Percentiles rank a stretch among this genome's conserved stretches.
These are phyloP conservation scores for Aspergillus kassunensis DNA, from an alignment of 495 filamentous ascomycete species.

Conservation along the genomic window DNA sequence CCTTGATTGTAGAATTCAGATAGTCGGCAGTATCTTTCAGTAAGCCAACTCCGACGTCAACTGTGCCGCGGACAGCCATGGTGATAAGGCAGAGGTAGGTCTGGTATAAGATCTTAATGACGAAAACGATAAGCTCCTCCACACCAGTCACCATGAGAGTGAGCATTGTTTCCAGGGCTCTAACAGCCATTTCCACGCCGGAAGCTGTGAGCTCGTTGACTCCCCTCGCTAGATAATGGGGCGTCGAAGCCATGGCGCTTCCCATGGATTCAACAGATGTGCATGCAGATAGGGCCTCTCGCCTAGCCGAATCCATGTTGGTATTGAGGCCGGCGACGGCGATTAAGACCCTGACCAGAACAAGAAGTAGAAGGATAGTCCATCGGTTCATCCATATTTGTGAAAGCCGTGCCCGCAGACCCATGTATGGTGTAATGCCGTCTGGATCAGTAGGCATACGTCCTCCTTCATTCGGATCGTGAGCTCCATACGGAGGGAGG, in stretches of 20 bases:
- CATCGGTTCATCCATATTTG: slow-evolving; percentile 97
- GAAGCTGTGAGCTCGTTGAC: slow-evolving; percentile 80
- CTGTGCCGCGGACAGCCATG: slow-evolving; percentile 70
- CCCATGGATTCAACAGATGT: slow-evolving; percentile 90
- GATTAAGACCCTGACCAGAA: slow-evolving; percentile 75
- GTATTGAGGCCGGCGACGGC: slow-evolving; percentile 64
- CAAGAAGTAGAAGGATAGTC: slow-evolving; percentile 83
- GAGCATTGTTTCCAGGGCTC: slow-evolving; percentile 71
- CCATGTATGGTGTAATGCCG: slow-evolving; percentile 90
- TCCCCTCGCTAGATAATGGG: slow-evolving; percentile 82
- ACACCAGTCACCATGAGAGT: slow-evolving; percentile 74
- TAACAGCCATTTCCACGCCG: slow-evolving; percentile 72
- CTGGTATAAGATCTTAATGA: slow-evolving; percentile 81
- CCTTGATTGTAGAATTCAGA: slow-evolving; percentile 68
- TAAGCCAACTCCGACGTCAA: slow-evolving; percentile 63
- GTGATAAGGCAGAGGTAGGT: slow-evolving; percentile 86
- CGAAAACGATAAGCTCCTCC: slow-evolving; percentile 83
- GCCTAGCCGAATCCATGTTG: slow-evolving; percentile 69
- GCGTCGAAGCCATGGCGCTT: slow-evolving; percentile 96
- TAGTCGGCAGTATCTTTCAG: slow-evolving; percentile 66
- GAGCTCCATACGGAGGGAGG: slow-evolving; percentile 43
- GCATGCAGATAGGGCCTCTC: slow-evolving; percentile 81
- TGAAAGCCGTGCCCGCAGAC: slow-evolving; percentile 81
- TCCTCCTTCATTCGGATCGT: slow-evolving; percentile 32
- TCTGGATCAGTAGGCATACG: slow-evolving; percentile 54